Base-by-base conservation (phyloP, 2,329 filamentous ascomycete species). In the Penicillium olsonii region DNA sequence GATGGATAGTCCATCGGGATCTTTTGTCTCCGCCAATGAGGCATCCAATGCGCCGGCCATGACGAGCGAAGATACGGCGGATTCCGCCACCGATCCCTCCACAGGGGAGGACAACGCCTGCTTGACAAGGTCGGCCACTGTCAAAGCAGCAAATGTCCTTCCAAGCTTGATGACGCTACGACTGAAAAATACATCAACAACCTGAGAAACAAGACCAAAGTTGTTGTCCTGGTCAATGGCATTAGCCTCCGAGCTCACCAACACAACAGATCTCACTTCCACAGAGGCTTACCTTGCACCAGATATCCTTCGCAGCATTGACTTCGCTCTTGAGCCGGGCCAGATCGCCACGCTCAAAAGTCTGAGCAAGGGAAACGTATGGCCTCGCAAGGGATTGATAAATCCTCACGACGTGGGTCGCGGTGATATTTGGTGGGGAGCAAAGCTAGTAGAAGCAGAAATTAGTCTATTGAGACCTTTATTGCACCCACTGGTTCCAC, bases 151-250 rank as follows among this genome's bases (percentile, higher is more conserved):
- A 64, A 92, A 96, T 3, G 89, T 84, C 44, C 82, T 80, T 37
- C 85, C 84, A 20, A 97, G 77, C 51, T 84, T 84, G 27, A 87
- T 76, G 49, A 97, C 83, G 52, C 88, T 85, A 75, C 87, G 90
- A 60, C 85, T 84, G 59, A 88, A 84, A 65, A 92, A 89, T 9
- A 87, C 84, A 17, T 80, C 75, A 33, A 87, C 68, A 10, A 92
- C 85, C 66, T 90, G 84, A 4, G 76, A 73, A 11, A 95, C 77
- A 12, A 97, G 80, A 3, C 85, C 82, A 4, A 74, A 69, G 62
- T 95, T 97, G 39, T 83, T 82, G 60, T 97, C 91, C 58, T 81
- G 49, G 46, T 58, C 60, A 17, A n/a, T 18, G 17, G 44, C 15
- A 50, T 49, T 45, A 56, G 45, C 24, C 39, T n/a, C 24, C 42